Percentiles rank a stretch among this genome's conserved stretches.
phyloP scores from a whole-genome alignment of 306 rosid genomes.

The Ormosia semicastrata region DNA sequence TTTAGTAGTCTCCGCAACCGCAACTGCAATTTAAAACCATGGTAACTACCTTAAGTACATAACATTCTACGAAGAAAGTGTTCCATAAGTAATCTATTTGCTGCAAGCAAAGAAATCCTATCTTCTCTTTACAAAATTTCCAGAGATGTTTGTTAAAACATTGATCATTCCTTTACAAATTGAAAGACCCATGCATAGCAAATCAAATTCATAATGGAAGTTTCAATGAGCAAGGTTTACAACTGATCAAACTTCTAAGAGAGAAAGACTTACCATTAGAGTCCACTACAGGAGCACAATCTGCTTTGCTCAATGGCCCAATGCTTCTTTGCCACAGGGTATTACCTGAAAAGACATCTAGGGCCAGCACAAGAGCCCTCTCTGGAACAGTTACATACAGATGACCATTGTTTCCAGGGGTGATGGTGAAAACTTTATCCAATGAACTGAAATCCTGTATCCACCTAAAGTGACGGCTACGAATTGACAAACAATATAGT shows the following conservation, averaged over 20 bases:
- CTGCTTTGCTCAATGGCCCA: conserved; percentile 63
- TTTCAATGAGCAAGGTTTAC: background rate
- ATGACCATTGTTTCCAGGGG: conserved; percentile 80
- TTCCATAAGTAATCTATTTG: background rate
- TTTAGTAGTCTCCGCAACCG: too few relatives aligned
- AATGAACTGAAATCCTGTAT: conserved; percentile 73
- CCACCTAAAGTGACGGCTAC: conserved; percentile 61
- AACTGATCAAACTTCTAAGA: background rate
- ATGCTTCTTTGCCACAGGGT: conserved; percentile 69
- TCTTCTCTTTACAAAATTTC: background rate
- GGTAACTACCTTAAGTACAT: background rate
- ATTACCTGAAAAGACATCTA: conserved; percentile 67
- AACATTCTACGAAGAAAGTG: background rate
- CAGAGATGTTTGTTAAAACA: background rate
- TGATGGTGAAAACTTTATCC: conserved; percentile 52
- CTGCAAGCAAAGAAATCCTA: background rate
- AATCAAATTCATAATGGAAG: background rate
- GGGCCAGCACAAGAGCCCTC: conserved; percentile 62
- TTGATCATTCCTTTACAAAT: background rate
- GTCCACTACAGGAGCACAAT: conserved; percentile 60
- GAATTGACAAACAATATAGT: conserved; percentile 59
- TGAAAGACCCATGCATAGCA: background rate
- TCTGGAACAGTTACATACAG: conserved; percentile 60
- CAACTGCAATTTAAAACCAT: too few relatives aligned
- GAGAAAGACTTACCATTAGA: conserved; percentile 57